Evolutionary conservation across 768 basidiomycete species (phyloP), one percentile per base, ranked within the genome.

Genomic region (Pholiota molesta): DNA sequence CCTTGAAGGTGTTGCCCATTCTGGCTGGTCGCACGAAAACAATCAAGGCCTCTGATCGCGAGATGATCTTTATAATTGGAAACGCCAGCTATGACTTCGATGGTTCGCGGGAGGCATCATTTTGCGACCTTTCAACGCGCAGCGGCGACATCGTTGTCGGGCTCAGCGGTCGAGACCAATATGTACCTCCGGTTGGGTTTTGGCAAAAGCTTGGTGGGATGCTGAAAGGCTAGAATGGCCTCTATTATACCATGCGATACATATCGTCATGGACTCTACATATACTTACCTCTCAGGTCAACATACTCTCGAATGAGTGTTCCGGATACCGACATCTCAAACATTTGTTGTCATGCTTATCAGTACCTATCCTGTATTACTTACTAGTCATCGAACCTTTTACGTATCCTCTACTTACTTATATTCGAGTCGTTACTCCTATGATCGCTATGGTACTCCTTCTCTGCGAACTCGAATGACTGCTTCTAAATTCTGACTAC

Each of bases 61-160:
- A 81, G 55, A 71, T 72, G 0, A 74, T 83, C 19, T 66, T 81
- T 26, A 70, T 80, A 58, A 68, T 78, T 52, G 80, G 75, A 11
- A 66, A 72, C 44, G 62, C 61, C n/a, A 62, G 63, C 33, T 42
- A 53, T 51, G 39, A 63, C 53, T 52, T 51, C 57, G 68, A 61
- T 59, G 55, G 62, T 52, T 61, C 66, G 28, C 66, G 60, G 1
- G 73, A 72, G 47, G 66, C 74, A 35, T 77, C 82, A 55, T 79
- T 77, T 53, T 81, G 81, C 65, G 73, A 78, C 52, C 63, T 82
- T 28, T 68, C 55, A 28, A 71, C 79, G 17, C 71, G 72, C 19
- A 69, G 63, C 42, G 82, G 82, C 13, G 75, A 73, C 52, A 63
- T 84, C 35, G 65, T 78, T n/a, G 69, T 85, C 8, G 82, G 83